A percentile compares a stretch with the other conserved stretches of the same genome.
These are phyloP conservation scores for Heterobasidion parviporum DNA, from an alignment of 1,284 basidiomycete species.

Conservation along the genomic window DNA sequence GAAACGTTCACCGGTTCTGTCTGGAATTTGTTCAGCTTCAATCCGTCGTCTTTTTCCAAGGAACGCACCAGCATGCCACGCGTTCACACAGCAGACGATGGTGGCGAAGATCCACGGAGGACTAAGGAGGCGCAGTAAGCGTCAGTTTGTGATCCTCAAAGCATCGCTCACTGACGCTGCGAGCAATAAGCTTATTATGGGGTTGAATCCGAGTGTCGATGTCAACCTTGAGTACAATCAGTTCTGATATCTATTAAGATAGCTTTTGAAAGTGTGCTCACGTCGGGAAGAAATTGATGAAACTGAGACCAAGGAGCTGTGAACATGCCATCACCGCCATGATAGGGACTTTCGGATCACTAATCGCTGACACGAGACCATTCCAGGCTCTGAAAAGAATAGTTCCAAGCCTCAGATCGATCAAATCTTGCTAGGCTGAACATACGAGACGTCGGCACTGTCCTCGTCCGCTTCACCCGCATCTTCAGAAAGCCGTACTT, in stretches of 20 bases:
- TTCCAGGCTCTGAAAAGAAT: constrained; percentile 31
- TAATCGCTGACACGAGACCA: constrained; percentile 51
- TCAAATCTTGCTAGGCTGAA: constrained; percentile 3
- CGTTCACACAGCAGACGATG: constrained; percentile 46
- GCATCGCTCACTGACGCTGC: constrained; percentile 43
- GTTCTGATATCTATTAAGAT: no score
- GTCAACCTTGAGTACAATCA: constrained; percentile 35
- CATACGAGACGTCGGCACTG: constrained; percentile 43
- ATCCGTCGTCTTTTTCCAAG: not conserved
- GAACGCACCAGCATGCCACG: constrained; percentile 54
- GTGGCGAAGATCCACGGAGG: constrained; percentile 60
- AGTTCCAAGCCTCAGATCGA: not conserved
- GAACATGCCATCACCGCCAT: constrained; percentile 48
- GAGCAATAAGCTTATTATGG: constrained; percentile 51
- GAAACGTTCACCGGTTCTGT: constrained; percentile 57
- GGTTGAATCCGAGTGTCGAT: constrained; percentile 55
- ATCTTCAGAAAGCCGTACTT: constrained; percentile 67
- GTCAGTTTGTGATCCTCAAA: not conserved
- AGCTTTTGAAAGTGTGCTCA: constrained; percentile 19
- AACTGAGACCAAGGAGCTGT: constrained; percentile 55
- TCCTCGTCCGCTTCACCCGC: constrained; percentile 66
- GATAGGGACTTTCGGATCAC: constrained; percentile 53
- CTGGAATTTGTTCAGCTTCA: constrained; percentile 19
- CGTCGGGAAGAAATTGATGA: constrained; percentile 72
- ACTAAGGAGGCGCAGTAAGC: constrained; percentile 21